These are phyloP conservation scores for Rhizopogon salebrosus DNA, from an alignment of 768 basidiomycete species.

Conservation along the genomic window DNA sequence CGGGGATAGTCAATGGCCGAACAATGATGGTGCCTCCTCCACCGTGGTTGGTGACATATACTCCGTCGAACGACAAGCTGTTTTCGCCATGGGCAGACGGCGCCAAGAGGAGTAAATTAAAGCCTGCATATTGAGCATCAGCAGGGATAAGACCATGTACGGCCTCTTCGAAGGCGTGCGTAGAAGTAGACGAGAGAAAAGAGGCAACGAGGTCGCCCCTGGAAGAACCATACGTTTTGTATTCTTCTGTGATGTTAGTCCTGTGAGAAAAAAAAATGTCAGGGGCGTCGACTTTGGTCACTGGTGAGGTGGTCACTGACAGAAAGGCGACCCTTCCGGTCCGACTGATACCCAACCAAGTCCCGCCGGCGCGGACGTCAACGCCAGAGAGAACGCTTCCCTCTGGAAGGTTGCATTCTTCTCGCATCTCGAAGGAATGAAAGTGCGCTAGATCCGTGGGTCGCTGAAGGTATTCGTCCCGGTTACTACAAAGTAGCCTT, in stretches of 20 bases:
- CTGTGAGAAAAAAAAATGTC: conserved; percentile 33
- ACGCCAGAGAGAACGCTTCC: conserved; percentile 64
- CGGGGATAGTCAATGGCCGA: conserved; percentile 45
- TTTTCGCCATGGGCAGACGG: conserved; percentile 20
- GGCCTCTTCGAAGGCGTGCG: conserved; percentile 44
- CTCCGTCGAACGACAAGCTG: conserved; percentile 43
- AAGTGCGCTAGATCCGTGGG: conserved; percentile 64
- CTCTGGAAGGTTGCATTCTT: conserved; percentile 8
- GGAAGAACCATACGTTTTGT: conserved; percentile 43
- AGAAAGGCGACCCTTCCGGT: conserved; percentile 65
- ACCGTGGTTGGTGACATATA: conserved; percentile 66
- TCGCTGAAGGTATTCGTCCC: conserved; percentile 68
- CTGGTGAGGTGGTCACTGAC: conserved; percentile 38
- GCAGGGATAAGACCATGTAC: conserved; percentile 40
- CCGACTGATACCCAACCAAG: conserved; percentile 74
- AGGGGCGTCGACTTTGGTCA: conserved; percentile 5
- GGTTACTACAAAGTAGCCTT: conserved; percentile 53
- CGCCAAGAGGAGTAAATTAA: conserved; percentile 71
- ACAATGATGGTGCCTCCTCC: conserved; percentile 54
- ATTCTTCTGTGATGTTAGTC: conserved; percentile 79
- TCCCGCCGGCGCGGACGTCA: conserved; percentile 69
- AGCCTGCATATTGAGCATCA: conserved; percentile 64
- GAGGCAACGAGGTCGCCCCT: conserved; percentile 65
- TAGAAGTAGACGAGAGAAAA: conserved; percentile 55
- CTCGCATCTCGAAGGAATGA: conserved; percentile 51